Percentiles rank a stretch among this genome's conserved stretches.
These are phyloP conservation scores for Chaetomium strumarium DNA, from an alignment of 2,329 filamentous ascomycete genomes.

Conservation along the genomic window DNA sequence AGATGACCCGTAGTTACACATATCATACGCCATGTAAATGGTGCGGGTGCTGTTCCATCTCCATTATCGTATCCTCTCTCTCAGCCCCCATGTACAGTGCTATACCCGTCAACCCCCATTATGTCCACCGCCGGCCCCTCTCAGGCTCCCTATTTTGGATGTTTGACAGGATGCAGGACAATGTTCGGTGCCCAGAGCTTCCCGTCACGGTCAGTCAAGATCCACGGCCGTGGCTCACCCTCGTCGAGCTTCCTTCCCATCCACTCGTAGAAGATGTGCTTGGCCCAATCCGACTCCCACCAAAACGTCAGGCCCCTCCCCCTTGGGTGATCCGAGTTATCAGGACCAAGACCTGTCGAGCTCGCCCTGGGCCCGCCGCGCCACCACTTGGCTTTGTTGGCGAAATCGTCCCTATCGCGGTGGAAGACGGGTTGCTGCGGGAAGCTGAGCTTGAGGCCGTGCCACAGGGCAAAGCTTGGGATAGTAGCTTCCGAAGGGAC, in stretches of 20 bases:
- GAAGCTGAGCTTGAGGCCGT: conserved; percentile 34
- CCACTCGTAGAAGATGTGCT: conserved; percentile 32
- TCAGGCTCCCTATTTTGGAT: conserved; percentile 7
- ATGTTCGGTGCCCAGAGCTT: conserved; percentile 32
- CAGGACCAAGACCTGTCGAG: conserved; percentile 25
- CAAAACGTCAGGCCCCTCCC: conserved; percentile 28
- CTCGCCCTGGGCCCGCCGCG: conserved; percentile 27
- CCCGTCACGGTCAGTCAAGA: conserved; percentile 28
- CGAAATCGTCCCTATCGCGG: conserved; percentile 22
- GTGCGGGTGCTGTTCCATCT: background rate
- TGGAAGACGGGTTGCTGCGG: conserved; percentile 33
- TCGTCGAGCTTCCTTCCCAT: conserved; percentile 22
- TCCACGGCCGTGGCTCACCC: conserved; percentile 23
- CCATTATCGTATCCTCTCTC: background rate
- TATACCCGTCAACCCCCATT: background rate
- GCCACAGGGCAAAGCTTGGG: conserved; percentile 34
- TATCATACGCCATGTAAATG: conserved; percentile 1
- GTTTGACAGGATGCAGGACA: conserved; percentile 35
- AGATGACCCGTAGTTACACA: background rate
- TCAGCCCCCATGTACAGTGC: background rate
- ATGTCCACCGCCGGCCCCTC: background rate
- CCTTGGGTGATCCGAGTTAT: conserved; percentile 22
- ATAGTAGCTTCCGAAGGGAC: conserved; percentile 33
- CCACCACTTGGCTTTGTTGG: conserved; percentile 26
- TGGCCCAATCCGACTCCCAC: conserved; percentile 33